Base-by-base conservation (phyloP, 352 stramenopile species). In the Blastocystis sp. region DNA sequence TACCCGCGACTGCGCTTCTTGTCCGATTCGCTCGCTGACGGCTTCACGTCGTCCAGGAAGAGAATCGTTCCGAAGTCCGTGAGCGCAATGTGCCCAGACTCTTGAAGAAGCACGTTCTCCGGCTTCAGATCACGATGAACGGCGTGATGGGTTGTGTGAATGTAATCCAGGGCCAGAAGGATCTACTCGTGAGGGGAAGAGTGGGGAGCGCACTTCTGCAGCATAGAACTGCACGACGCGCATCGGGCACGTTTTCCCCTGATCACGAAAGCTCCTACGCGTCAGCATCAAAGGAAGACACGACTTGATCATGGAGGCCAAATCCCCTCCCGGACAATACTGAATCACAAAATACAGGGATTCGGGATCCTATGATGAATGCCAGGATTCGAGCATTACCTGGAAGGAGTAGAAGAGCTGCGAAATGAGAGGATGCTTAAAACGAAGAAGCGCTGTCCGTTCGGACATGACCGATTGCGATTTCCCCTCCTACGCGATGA, bases 151-250 rank as follows among this genome's bases (percentile, higher is more conserved):
- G 19, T 38, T 2, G 48, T 86, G 62, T 91, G 89, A 5, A 91
- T 76, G 65, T 91, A 89, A 45, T 91, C 52, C 2, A 91, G 41
- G 4, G 89, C 86, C 0, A 74, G 34, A 2, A 90, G 59, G 10
- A 88, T 97, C 90, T 99, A 45, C 19, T 66, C 48, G 14, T 65
- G 17, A 80, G n/a, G 7, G 62, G 60, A 3, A 56, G 45, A 52
- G 0, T 4, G 40, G 17, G 11, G 45, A 23, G 19, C 14, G 7
- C 19, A 80, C 43, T 76, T 88, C 78, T 14, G 78, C 78, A 38
- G 59, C 48, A 34, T 76, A 88, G 66, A 88, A 88, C 45, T 64
- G 41, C 7, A 70, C 67, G 28, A 88, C 34, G 41, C 23, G 34
- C 17, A 45, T 1, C 19, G 78, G 78, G 60, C 78, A 88, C 19